These are phyloP conservation scores for Grosmannia clavigera DNA, from an alignment of 2,329 filamentous ascomycete species.

Conservation along the genomic window DNA sequence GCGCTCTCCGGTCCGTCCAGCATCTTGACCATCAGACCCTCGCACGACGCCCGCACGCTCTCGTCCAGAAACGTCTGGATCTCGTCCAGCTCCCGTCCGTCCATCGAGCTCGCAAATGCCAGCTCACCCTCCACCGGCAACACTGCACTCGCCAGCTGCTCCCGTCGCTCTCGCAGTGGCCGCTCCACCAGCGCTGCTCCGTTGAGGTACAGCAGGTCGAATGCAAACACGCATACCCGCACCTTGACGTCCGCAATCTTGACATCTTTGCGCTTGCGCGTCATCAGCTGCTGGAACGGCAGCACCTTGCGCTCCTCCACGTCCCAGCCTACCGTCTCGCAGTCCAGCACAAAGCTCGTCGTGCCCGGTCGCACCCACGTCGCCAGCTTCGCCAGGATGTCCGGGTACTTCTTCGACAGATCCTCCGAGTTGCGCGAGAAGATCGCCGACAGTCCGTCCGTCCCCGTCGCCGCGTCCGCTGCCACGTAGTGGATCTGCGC, in stretches of 20 bases:
- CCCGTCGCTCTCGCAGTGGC: constrained; percentile 69
- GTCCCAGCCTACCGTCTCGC: constrained; percentile 96
- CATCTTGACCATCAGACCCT: constrained; percentile 99
- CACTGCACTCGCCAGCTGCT: constrained; percentile 63
- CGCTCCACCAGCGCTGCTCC: constrained; percentile 83
- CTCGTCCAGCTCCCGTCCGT: constrained; percentile 82
- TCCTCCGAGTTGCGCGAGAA: constrained; percentile 98
- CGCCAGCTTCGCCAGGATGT: constrained; percentile 78
- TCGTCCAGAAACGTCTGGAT: constrained; percentile 90
- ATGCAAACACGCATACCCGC: constrained; percentile 94
- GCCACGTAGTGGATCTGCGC: constrained; percentile 98
- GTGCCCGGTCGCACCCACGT: constrained; percentile 85
- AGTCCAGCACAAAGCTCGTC: constrained; percentile 94
- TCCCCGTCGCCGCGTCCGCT: constrained; percentile 53
- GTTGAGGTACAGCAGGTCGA: constrained; percentile 88
- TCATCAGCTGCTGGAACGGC: constrained; percentile 97
- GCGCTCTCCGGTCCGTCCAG: constrained; percentile 82
- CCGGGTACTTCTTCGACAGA: constrained; percentile 92
- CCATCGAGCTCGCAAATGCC: constrained; percentile 72
- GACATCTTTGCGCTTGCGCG: constrained; percentile 92
- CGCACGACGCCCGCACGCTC: constrained; percentile 88
- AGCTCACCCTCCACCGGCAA: constrained; percentile 77
- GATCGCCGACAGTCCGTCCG: constrained; percentile 70
- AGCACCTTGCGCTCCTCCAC: constrained; percentile 87
- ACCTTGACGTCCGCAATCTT: constrained; percentile 91